Evolutionary conservation across 441 rosid genomes (phyloP), one percentile per base, ranked within the genome.

Genomic region (Biscutella laevigata): DNA sequence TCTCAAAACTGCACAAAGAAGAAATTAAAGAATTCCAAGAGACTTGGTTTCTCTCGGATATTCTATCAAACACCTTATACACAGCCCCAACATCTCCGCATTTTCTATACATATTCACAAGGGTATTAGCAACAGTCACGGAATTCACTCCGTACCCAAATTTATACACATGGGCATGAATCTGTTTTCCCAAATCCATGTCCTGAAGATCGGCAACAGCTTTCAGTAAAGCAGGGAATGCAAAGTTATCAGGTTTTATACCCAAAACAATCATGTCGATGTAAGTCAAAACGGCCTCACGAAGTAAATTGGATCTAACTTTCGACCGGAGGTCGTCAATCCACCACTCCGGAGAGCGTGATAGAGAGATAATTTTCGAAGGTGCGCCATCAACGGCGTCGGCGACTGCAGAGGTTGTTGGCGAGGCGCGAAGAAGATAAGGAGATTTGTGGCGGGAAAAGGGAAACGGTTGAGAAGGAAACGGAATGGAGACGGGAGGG

Each of bases 11-110:
- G 38, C 96, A 83, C 27, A 83, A 57, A 0, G 90, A 71, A 35
- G 89, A 71, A 49, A 90, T 77, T 60, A 84, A 39, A 1, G 98
- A 79, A 59, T 87, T 90, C 96, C 98, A 91, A 42, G 96, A 91
- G 26, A 87, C 90, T 41, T 82, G 75, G 73, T 91, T 90, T 57
- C 77, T 79, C 8, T 69, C 84, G 3, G 79, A 38, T 44, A 91
- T 87, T 74, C 82, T 71, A 44, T 87, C 90, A 56, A 90, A 87
- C 90, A 83, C 75, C 71, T 70, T 77, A 54, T 53, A 49, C 0
- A 74, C 94, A 55, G 74, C 78, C 2, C 42, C 63, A 1, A 83
- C 41, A 22, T 73, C 75, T 22, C 87, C 85, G 6, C 90, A 84
- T 60, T 80, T 83, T 3, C 79, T 77, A 16, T 91, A 91, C 36